phyloP scores from a whole-genome alignment of 116 monocot species.

The Dioscorea cayenensis region DNA sequence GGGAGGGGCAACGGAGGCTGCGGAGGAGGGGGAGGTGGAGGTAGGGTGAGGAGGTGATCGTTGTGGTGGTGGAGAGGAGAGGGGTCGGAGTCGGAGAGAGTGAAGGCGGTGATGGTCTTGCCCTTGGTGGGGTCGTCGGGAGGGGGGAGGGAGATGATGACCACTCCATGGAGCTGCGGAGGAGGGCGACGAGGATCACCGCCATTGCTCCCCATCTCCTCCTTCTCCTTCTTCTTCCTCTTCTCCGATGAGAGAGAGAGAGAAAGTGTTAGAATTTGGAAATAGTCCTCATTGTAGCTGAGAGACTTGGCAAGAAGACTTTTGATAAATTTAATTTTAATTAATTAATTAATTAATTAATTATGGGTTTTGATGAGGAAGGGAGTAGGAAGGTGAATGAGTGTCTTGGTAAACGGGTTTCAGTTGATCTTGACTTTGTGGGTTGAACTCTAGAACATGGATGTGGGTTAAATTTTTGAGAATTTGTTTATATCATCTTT shows the following conservation, averaged over 20 bases:
- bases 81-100: slow-evolving; percentile 21
- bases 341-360: no score
- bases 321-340: no score
- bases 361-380: no score
- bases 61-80: slow-evolving; percentile 8
- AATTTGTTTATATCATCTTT: no score
- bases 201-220: not conserved
- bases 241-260: not conserved
- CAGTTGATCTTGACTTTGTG: no score
- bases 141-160: slow-evolving; percentile 70
- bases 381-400: no score
- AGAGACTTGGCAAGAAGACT: no score
- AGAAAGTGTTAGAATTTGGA: no score
- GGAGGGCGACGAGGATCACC: not conserved
- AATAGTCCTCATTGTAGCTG: no score
- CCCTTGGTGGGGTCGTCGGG: slow-evolving; percentile 71
- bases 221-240: not conserved
- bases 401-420: no score
- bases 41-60: slow-evolving; percentile 2
- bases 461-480: no score
- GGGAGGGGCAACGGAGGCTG: not conserved
- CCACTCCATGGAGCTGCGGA: slow-evolving; percentile 24
- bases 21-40: slow-evolving; percentile 10
- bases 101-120: slow-evolving; percentile 79
- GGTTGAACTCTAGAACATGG: no score